Evolutionary conservation across 1,139 yeast species (phyloP).

Genomic region (Pichia sp.): DNA sequence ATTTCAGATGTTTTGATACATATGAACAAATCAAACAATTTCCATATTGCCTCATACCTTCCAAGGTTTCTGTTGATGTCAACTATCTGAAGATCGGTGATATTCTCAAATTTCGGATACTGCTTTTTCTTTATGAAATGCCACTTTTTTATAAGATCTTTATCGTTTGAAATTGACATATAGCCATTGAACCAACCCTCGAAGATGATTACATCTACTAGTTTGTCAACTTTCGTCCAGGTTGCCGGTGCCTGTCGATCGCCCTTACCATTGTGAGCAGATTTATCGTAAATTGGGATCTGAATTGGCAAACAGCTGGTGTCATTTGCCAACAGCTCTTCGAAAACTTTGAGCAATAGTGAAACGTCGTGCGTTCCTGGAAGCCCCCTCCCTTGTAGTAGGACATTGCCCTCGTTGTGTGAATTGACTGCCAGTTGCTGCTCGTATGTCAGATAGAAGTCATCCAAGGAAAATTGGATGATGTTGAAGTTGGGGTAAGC

Average conservation of each 20-base stretch:
- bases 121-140: conserved; percentile 11
- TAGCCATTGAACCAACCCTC: conserved; percentile 98
- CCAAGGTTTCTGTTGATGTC: conserved; percentile 48
- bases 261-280: conserved; percentile 69
- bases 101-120: conserved; percentile 28
- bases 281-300: conserved; percentile 78
- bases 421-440: conserved; percentile 50
- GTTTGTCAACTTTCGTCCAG: conserved; percentile 36
- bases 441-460: conserved; percentile 65
- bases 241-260: conserved; percentile 49
- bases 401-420: conserved; percentile 42
- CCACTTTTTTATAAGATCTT: conserved; percentile 26
- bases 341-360: conserved; percentile 35
- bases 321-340: conserved; percentile 25
- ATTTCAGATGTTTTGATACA: conserved; percentile 56
- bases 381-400: conserved; percentile 76
- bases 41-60: conserved; percentile 56
- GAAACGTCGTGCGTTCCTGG: conserved; percentile 90
- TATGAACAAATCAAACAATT: conserved; percentile 55
- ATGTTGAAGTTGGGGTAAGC: conserved; percentile 41
- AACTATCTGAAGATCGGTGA: conserved; percentile 28
- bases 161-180: conserved; percentile 39
- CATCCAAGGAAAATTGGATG: conserved; percentile 75
- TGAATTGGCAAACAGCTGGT: conserved; percentile 48
- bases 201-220: conserved; percentile 62